Percentiles rank a stretch among this genome's conserved stretches.
Conservation (phyloP, 2,329 filamentous ascomycete species). For the Aspergillus flavus region DNA sequence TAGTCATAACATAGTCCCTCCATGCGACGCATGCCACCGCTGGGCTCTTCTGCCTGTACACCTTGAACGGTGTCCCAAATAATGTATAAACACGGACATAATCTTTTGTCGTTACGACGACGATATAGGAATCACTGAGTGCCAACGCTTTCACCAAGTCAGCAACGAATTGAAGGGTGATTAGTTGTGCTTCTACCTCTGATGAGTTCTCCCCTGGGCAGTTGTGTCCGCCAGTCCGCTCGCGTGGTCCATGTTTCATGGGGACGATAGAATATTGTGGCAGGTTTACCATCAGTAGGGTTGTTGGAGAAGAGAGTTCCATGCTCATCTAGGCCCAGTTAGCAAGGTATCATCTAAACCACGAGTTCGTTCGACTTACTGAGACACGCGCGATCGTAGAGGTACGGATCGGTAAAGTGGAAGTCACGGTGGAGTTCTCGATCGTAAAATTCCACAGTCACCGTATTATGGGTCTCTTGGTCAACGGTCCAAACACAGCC, state of each 20-base stretch:
- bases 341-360: constrained; percentile 18
- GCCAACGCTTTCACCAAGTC: constrained; percentile 66
- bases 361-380: constrained; percentile 48
- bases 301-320: constrained; percentile 85
- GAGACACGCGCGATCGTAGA: constrained; percentile 94
- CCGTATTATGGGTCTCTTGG: constrained; percentile 88
- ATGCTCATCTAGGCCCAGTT: constrained; percentile 61
- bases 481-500: constrained; percentile 97
- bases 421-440: constrained; percentile 90
- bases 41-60: constrained; percentile 91
- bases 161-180: background rate
- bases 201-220: constrained; percentile 86
- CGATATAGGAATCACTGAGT: constrained; percentile 86
- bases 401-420: constrained; percentile 94
- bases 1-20: constrained; percentile 93
- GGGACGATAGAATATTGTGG: constrained; percentile 91
- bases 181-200: constrained; percentile 46
- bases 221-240: constrained; percentile 82
- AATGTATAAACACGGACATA: constrained; percentile 93
- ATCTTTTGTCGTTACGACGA: constrained; percentile 81
- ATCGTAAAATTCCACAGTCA: constrained; percentile 98
- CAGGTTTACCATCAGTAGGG: constrained; percentile 66
- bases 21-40: constrained; percentile 92
- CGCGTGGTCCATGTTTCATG: constrained; percentile 96
- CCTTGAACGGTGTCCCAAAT: constrained; percentile 83